These are phyloP conservation scores for Saccharomycopsis selenospora DNA, from an alignment of 805 yeast species.

Conservation along the genomic window DNA sequence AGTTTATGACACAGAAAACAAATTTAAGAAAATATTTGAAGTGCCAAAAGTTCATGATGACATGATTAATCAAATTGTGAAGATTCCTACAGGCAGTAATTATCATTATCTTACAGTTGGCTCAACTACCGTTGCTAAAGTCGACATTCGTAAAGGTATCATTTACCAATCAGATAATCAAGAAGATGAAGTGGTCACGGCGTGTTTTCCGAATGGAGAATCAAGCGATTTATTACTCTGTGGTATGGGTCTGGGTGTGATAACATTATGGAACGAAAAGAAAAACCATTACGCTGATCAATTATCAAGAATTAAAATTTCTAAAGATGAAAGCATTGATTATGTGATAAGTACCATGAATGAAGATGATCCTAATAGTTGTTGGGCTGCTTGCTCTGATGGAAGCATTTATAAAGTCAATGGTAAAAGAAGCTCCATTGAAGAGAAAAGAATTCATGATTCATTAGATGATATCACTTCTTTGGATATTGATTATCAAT, in stretches of 20 bases:
- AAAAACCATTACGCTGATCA: constrained; percentile 71
- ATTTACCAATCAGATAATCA: constrained; percentile 74
- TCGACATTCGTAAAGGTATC: constrained; percentile 71
- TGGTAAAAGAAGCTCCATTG: constrained; percentile 52
- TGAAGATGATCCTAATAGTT: constrained; percentile 38
- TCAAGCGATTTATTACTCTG: constrained; percentile 61
- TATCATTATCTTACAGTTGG: constrained; percentile 79
- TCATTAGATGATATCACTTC: constrained; percentile 64
- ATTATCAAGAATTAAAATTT: constrained; percentile 62
- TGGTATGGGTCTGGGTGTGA: constrained; percentile 87
- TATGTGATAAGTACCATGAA: constrained; percentile 39
- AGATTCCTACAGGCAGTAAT: constrained; percentile 56
- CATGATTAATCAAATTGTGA: constrained; percentile 66
- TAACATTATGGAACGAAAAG: constrained; percentile 77
- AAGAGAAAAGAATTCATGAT: constrained; percentile 62
- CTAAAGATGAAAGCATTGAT: constrained; percentile 68
- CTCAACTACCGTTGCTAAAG: constrained; percentile 68
- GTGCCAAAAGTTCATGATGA: constrained; percentile 62
- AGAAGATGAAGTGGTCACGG: constrained; percentile 83
- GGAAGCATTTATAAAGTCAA: constrained; percentile 67
- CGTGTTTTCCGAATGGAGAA: constrained; percentile 58
- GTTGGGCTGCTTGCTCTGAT: constrained; percentile 77
- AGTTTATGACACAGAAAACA: constrained; percentile 52
- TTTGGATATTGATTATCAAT: constrained; percentile 74
- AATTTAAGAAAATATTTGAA: constrained; percentile 35